Evolutionary conservation across 441 rosid species (phyloP).

Genomic region (Aquilaria agallochum): DNA sequence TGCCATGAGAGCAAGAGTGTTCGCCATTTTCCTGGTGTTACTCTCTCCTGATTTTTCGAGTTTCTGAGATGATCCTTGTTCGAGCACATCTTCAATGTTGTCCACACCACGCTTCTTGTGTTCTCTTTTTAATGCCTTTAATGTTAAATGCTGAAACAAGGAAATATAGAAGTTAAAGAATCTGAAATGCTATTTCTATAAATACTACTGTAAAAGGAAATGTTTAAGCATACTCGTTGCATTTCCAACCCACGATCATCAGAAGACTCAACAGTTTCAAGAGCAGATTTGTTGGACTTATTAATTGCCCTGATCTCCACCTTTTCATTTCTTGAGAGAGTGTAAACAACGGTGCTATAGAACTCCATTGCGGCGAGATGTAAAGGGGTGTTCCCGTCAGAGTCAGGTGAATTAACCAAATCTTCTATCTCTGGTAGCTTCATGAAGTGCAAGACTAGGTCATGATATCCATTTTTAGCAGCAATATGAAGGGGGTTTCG

Average conservation of each 20-base stretch:
- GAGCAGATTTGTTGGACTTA: too few species aligned
- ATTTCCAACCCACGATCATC: too few species aligned
- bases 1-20: background rate
- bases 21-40: background rate
- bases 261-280: too few species aligned
- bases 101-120: background rate
- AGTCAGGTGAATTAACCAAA: background rate
- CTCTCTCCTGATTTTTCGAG: background rate
- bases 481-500: conserved; percentile 9
- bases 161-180: too few species aligned
- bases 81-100: background rate
- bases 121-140: background rate
- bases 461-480: background rate
- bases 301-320: background rate
- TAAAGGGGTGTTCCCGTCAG: background rate
- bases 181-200: too few species aligned
- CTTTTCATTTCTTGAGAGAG: background rate
- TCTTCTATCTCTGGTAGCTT: background rate
- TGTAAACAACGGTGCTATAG: background rate
- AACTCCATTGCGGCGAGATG: too few species aligned
- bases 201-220: too few species aligned
- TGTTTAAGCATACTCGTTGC: too few species aligned
- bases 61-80: background rate
- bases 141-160: background rate
- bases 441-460: background rate